phyloP scores from a whole-genome alignment of 2,329 filamentous ascomycete species.

The Penicillium aurantiogriseum region DNA sequence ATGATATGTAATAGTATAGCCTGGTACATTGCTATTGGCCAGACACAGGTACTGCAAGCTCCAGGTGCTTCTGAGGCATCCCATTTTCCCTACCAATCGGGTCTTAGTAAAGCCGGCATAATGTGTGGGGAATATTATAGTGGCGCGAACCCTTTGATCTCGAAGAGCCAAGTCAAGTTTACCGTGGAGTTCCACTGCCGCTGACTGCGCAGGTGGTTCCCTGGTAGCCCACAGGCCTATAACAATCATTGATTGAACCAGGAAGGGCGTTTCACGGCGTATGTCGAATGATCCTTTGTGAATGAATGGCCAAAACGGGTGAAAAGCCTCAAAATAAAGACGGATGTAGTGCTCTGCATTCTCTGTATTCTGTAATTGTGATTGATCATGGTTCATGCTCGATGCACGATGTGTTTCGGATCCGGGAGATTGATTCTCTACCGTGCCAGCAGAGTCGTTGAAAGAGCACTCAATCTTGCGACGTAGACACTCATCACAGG shows the following conservation, averaged over 20 bases:
- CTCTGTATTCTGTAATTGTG: neutral
- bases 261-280: conserved; percentile 22
- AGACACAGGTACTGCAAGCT: conserved; percentile 13
- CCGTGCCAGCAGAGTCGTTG: neutral
- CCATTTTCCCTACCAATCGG: conserved; percentile 22
- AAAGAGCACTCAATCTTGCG: conserved; percentile 19
- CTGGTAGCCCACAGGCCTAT: conserved; percentile 29
- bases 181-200: conserved; percentile 27
- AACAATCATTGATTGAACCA: conserved; percentile 31
- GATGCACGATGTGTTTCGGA: neutral
- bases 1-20: conserved; percentile 34
- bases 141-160: conserved; percentile 25
- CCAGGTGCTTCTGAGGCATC: conserved; percentile 16
- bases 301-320: conserved; percentile 32
- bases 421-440: neutral
- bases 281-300: conserved; percentile 24
- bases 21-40: conserved; percentile 36
- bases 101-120: neutral
- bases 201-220: conserved; percentile 15
- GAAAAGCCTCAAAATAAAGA: conserved; percentile 29
- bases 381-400: neutral
- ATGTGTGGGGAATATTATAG: neutral
- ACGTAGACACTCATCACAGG: conserved; percentile 20
- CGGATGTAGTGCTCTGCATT: conserved; percentile 18
- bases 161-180: conserved; percentile 24